Base-by-base conservation (phyloP, 2,329 filamentous ascomycete species). In the Zymoseptoria brevis region DNA sequence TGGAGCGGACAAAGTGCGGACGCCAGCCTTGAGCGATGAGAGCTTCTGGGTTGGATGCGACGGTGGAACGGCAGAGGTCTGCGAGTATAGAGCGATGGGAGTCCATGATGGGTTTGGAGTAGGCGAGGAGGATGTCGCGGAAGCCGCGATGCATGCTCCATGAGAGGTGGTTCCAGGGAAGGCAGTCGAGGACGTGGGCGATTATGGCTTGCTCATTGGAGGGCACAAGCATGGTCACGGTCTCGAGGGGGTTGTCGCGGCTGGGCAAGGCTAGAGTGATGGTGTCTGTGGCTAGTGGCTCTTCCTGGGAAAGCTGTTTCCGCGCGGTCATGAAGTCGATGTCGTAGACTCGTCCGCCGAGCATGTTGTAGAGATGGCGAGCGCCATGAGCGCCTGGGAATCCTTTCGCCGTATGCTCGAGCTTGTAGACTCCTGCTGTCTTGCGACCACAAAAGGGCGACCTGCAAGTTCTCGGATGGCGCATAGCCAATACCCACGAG, bases 371-470 rank as follows among this genome's bases (percentile, higher is more conserved):
- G 7, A 55, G 41, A 35, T 55, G 30, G 9, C 53, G 53, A 19
- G 26, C 41, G 13, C 53, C 53, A 55, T 55, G 53, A 13, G 53
- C 30, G 16, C 53, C 53, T 55, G 22, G 22, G 19, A 55, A 48
- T 8, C 53, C 53, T 19, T 45, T 55, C 29, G 21, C 21, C 26
- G 41, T 45, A 22, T 30, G 41, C 9, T 24, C 41, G 22, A 55
- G 30, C 9, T n/a, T 19, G 22, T 55, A 55, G 53, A 19, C 22
- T 8, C 24, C 53, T 3, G 53, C 24, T 9, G 53, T 9, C 29
- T 55, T 55, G 19, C 53, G 53, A 9, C 53, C 53, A 19, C 53
- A 55, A 9, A 55, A 55, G 16, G 53, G n/a, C 53, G 19, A 55
- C 30, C 29, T 55, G 29, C 13, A 35, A 5, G 11, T 55, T 45